Evolutionary conservation across 495 filamentous ascomycete genomes (phyloP).

Genomic region (Podospora tetraspora): DNA sequence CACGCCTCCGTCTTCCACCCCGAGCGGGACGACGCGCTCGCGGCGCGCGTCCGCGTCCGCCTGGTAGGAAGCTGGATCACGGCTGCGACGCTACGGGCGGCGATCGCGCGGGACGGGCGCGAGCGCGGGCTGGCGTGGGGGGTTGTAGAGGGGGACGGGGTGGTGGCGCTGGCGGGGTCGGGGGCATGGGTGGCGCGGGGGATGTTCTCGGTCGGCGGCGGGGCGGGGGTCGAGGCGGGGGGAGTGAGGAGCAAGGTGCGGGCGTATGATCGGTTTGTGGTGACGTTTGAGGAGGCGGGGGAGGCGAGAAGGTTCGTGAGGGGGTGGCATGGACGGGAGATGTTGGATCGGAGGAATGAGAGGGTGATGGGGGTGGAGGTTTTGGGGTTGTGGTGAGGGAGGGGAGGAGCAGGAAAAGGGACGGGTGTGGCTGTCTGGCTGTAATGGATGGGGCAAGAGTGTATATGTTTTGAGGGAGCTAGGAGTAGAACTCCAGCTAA

Average conservation of each 20-base stretch:
- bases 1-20: not conserved
- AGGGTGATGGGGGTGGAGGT: not conserved
- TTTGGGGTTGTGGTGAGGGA: not conserved
- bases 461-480: no score
- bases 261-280: constrained; percentile 38
- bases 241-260: not conserved
- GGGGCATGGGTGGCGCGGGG: not conserved
- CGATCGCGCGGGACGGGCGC: constrained; percentile 40
- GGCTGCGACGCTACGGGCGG: not conserved
- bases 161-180: not conserved
- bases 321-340: constrained; percentile 48
- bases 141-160: constrained; percentile 22
- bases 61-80: not conserved
- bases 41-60: not conserved
- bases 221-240: not conserved
- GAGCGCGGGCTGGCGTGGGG: constrained; percentile 42
- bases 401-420: no score
- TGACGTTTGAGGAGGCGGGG: constrained; percentile 41
- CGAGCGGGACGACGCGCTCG: not conserved
- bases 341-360: constrained; percentile 19
- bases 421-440: no score
- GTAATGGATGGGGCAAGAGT: no score
- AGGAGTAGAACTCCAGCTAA: not conserved
- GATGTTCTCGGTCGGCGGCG: not conserved
- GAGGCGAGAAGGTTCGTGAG: constrained; percentile 55